Percentiles rank a stretch among this genome's conserved stretches.
These are phyloP conservation scores for Fusarium euwallaceae DNA, from an alignment of 2,329 filamentous ascomycete species.

Conservation along the genomic window DNA sequence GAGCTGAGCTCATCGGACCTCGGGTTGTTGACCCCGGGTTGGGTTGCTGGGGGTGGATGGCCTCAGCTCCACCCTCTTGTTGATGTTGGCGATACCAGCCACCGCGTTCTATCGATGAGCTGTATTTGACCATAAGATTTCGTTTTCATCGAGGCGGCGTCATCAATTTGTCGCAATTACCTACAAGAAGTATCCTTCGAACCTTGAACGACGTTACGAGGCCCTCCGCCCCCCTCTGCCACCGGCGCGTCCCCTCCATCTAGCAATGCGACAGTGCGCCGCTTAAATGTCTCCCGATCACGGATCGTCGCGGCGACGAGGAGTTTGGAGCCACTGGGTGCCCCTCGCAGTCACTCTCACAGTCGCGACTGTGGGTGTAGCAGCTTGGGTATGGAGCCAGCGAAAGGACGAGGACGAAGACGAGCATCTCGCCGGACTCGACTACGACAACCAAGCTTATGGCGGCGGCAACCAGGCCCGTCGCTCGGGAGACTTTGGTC, in stretches of 20 bases:
- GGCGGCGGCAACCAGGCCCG: conserved; percentile 64
- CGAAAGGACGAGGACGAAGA: conserved; percentile 77
- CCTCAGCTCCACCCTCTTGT: conserved; percentile 48
- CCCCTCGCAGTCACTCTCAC: conserved; percentile 89
- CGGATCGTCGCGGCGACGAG: conserved; percentile 69
- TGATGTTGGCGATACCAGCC: conserved; percentile 48
- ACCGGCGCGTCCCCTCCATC: conserved; percentile 37
- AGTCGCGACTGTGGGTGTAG: conserved; percentile 86
- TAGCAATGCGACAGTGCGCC: conserved; percentile 53
- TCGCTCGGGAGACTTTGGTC: conserved; percentile 51
- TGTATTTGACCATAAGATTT: conserved; percentile 37
- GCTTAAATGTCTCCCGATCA: conserved; percentile 72
- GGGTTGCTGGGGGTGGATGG: conserved; percentile 47
- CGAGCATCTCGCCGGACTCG: conserved; percentile 65
- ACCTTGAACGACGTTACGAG: conserved; percentile 17
- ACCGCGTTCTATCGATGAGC: conserved; percentile 44
- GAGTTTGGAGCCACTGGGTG: conserved; percentile 86
- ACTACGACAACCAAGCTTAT: conserved; percentile 64
- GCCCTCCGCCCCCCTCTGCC: conserved; percentile 38
- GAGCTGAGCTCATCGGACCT: conserved; percentile 47
- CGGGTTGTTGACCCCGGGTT: conserved; percentile 37
- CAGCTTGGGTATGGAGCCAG: conserved; percentile 95
- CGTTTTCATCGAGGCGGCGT: conserved; percentile 26
- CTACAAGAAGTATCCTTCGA: not conserved
- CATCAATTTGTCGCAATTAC: conserved; percentile 26